phyloP scores from a whole-genome alignment of 768 basidiomycete species.

The Tulasnella sp. region DNA sequence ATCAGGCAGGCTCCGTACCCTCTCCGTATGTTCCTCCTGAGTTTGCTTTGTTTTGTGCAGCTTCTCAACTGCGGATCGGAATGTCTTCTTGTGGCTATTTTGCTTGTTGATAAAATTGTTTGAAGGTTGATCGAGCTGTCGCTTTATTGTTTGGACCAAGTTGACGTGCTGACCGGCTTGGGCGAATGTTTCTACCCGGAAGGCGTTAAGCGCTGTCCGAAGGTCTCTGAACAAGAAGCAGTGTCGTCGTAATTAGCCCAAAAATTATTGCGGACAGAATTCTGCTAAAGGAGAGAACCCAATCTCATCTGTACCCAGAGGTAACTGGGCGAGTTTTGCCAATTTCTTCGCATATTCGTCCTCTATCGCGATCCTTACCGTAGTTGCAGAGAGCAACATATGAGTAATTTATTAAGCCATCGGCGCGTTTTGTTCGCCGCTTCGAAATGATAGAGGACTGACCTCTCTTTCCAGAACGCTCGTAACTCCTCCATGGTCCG shows the following conservation, averaged over 20 bases:
- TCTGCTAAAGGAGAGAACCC: constrained; percentile 60
- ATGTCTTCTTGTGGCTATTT: constrained; percentile 71
- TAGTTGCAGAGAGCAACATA: not conserved
- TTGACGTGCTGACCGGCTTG: constrained; percentile 73
- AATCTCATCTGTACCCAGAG: constrained; percentile 87
- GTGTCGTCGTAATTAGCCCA: not conserved
- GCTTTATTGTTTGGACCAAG: constrained; percentile 73
- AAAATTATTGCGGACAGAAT: not conserved
- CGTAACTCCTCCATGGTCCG: constrained; percentile 88
- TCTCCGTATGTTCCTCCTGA: constrained; percentile 81
- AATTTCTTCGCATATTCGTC: constrained; percentile 93
- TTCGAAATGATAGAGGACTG: constrained; percentile 38
- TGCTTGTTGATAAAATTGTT: constrained; percentile 65
- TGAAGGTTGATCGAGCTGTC: constrained; percentile 70
- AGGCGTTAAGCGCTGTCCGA: constrained; percentile 74
- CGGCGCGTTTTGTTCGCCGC: not conserved
- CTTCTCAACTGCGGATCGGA: constrained; percentile 82
- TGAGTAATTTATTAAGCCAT: not conserved
- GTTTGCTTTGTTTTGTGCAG: constrained; percentile 85
- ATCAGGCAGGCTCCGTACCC: constrained; percentile 44
- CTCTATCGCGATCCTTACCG: constrained; percentile 77
- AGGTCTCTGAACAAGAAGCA: constrained; percentile 64
- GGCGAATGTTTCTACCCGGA: constrained; percentile 81
- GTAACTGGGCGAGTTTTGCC: constrained; percentile 70
- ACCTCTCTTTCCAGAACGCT: constrained; percentile 95